Percentiles rank a stretch among this genome's conserved stretches.
Conservation (phyloP, 345 rosid species). For the Lumnitzera racemosa region DNA sequence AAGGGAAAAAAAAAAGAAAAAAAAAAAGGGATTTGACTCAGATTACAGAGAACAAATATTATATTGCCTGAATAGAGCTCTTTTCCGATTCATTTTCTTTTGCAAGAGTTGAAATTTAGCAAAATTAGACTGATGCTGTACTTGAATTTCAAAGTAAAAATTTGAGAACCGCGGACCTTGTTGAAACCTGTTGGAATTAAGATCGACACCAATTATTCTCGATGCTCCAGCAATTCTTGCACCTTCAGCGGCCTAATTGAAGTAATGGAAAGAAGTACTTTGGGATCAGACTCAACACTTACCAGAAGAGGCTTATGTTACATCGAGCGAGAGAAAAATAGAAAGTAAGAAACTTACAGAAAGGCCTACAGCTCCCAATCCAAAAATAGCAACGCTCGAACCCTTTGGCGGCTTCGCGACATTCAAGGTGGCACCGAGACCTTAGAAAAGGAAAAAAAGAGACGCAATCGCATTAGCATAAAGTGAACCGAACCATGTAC, state of each 20-base stretch:
- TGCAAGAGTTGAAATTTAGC: no score
- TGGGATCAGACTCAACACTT: no score
- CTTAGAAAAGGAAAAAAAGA: constrained; percentile 9
- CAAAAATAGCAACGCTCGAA: constrained; percentile 27
- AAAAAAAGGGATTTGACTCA: no score
- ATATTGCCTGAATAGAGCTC: no score
- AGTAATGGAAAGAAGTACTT: neutral
- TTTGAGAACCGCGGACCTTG: constrained; percentile 15
- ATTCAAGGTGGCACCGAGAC: constrained; percentile 34
- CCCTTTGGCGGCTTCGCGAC: constrained; percentile 35
- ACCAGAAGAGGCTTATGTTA: no score
- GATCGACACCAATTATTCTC: constrained; percentile 34
- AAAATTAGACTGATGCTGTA: neutral
- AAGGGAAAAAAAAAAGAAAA: no score
- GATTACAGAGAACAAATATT: no score
- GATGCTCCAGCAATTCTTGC: constrained; percentile 37
- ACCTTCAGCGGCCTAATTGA: constrained; percentile 32
- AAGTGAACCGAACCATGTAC: neutral
- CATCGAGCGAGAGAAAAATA: neutral
- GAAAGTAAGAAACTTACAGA: constrained; percentile 16
- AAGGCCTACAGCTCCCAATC: constrained; percentile 41
- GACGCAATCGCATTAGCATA: neutral
- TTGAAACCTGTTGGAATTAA: constrained; percentile 22
- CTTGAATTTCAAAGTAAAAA: neutral
- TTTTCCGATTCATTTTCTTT: no score